Evolutionary conservation across 2,329 filamentous ascomycete species (phyloP), one percentile per base, ranked within the genome.

Genomic region (Penicillium oxalicum): DNA sequence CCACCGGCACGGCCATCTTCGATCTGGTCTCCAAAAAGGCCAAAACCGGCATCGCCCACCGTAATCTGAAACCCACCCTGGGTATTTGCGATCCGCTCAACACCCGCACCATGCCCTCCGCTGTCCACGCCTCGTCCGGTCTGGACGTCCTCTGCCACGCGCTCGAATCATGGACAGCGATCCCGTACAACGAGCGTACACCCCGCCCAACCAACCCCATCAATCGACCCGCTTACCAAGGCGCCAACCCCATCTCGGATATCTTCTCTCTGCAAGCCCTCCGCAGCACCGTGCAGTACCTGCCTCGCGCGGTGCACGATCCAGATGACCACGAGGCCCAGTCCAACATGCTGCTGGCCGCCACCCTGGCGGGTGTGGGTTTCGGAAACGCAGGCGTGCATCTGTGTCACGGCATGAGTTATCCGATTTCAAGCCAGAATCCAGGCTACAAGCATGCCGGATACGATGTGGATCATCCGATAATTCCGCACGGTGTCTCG

Each of bases 321-420:
- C 90, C 91, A 0, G 90, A 95, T 32, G 93, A 98, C 67, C 77
- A 81, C 52, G 93, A 97, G 69, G 94, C 94, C 0, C 93, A 98
- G 70, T 87, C 82, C 29, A 84, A 97, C 70, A 98, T 98, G 94
- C 78, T 98, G 28, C 81, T 98, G 18, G 93, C 93, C 2, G 87
- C 93, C 0, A 98, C 93, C 0, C 76, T 98, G 2, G 93, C 94
- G 0, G 93, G 93, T 40, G 90, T 98, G 3, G 93, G 93, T 0
- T 98, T 98, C 67, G 93, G 94, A 18, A 98, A 98, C 62, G 94
- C 94, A 1, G 93, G 94, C 43, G 93, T 98, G 2, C 93, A 98
- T 72, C 76, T 88, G 8, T 88, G 85, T 67, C 85, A 88, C 65
- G 85, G 91, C 66, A 97, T 98, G 91, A 94, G 88, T 25, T 98